Evolutionary conservation across 345 rosid species (phyloP), one percentile per base, ranked within the genome.

Genomic region (Gossypium herbaceum): DNA sequence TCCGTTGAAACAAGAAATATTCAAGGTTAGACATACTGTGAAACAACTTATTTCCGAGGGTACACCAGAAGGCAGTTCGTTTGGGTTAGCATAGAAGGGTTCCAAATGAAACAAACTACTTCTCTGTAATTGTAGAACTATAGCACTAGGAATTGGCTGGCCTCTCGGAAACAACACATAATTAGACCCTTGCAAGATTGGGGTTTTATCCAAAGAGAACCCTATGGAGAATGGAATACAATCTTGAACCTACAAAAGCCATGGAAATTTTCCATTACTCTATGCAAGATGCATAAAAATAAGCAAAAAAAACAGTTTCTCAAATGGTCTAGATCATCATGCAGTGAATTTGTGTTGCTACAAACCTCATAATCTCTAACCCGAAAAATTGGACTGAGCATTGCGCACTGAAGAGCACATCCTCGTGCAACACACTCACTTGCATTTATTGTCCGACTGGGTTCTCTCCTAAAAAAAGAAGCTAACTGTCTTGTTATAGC

Each of bases 401-500:
- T 88, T 71, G 94, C 92, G 73, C 94, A 88, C 34, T 89, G 92
- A 67, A 88, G 86, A 45, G 94, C 90, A 82, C 94, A 89, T 67
- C 94, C 92, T 15, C 87, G 85, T 22, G 90, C 90, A 34, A 88
- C 92, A 19, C 90, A 90, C 80, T 89, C 94, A 62, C 92, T 89
- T 12, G 90, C 88, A 81, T 87, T 87, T 63, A 89, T 73, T 39
- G 86, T 89, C 68, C 93, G 84, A 60, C 91, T 77, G 59, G 90
- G 88, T 78, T 87, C 90, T 73, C 75, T 87, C 55, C 78, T 76
- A 79, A 86, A 87, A 57, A 84, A 20, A 4, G 84, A 81, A 72
- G 85, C 73, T 73, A 89, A 71, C 76, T 81, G 71, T 78, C 82
- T 86, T 59, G 80, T 73, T 73, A 88, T 78, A 69, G 92, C 90